Percentiles rank a stretch among this genome's conserved stretches.
phyloP scores from a whole-genome alignment of 1,284 basidiomycete species.

The Ceratobasidium sp. region DNA sequence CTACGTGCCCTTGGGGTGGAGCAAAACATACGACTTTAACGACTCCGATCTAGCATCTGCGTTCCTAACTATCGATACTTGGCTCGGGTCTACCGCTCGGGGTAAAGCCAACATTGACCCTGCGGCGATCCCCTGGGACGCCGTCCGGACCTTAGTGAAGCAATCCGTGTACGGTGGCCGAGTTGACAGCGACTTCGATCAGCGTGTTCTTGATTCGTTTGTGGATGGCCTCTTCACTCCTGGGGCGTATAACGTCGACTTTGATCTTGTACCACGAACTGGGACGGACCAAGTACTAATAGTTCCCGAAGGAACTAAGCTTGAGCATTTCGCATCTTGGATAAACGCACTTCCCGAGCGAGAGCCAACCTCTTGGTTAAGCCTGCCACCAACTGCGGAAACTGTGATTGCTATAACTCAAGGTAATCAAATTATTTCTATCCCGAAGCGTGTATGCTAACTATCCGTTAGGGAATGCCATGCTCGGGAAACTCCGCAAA shows the following conservation, averaged over 20 bases:
- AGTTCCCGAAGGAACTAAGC: slow-evolving; percentile 89
- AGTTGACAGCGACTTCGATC: slow-evolving; percentile 94
- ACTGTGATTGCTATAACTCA: slow-evolving; percentile 89
- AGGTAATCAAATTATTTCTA: slow-evolving; percentile 63
- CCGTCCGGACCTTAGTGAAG: slow-evolving; percentile 88
- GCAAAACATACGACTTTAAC: slow-evolving; percentile 96
- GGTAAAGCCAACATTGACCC: slow-evolving; percentile 92
- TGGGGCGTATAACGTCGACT: slow-evolving; percentile 89
- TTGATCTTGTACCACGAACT: slow-evolving; percentile 77
- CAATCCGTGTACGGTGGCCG: slow-evolving; percentile 95
- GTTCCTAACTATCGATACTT: slow-evolving; percentile 88
- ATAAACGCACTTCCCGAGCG: slow-evolving; percentile 86
- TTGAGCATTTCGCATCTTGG: slow-evolving; percentile 91
- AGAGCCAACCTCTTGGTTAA: slow-evolving; percentile 92
- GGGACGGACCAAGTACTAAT: slow-evolving; percentile 67
- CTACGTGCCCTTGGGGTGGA: slow-evolving; percentile 95
- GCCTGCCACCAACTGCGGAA: slow-evolving; percentile 89
- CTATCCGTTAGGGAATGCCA: slow-evolving; percentile 71
- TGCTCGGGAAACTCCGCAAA: slow-evolving; percentile 87
- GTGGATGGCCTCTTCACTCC: slow-evolving; percentile 90
- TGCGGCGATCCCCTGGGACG: slow-evolving; percentile 90
- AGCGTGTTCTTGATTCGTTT: slow-evolving; percentile 88
- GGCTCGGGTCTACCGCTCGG: slow-evolving; percentile 82
- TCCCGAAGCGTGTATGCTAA: slow-evolving; percentile 42
- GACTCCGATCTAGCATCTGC: slow-evolving; percentile 97